Percentiles rank a stretch among this genome's conserved stretches.
phyloP scores from a whole-genome alignment of 2,329 filamentous ascomycete genomes.

The Talaromyces sp. region DNA sequence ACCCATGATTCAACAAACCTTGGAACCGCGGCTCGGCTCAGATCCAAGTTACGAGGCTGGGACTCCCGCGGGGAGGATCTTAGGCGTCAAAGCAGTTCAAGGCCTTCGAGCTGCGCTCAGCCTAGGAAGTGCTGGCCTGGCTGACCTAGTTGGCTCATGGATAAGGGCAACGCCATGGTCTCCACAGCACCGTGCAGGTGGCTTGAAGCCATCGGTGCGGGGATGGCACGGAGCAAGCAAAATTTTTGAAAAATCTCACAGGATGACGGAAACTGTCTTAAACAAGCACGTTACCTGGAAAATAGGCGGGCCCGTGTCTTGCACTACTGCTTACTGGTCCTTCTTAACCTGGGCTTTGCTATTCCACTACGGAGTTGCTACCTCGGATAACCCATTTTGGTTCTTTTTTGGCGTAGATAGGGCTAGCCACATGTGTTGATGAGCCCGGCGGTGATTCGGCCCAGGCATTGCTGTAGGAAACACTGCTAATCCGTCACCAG shows the following conservation, averaged over 20 bases:
- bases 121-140: neutral
- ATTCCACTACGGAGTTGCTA: neutral
- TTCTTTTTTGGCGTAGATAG: neutral
- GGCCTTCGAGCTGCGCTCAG: neutral
- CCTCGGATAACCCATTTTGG: neutral
- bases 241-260: neutral
- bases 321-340: neutral
- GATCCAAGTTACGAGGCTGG: neutral
- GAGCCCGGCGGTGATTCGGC: neutral
- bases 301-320: neutral
- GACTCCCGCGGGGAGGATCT: slow-evolving; percentile 1
- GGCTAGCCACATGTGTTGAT: neutral
- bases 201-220: slow-evolving; percentile 6
- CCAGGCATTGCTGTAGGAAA: neutral
- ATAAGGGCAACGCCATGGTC: neutral
- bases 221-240: neutral
- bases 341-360: neutral
- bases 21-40: neutral
- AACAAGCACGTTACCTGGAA: neutral
- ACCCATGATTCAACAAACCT: neutral
- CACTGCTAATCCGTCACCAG: neutral
- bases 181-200: neutral
- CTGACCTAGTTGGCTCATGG: slow-evolving; percentile 11
- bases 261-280: neutral
- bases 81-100: neutral